Conservation (phyloP, 805 yeast species). For the Kockiozyma suomiensis region DNA sequence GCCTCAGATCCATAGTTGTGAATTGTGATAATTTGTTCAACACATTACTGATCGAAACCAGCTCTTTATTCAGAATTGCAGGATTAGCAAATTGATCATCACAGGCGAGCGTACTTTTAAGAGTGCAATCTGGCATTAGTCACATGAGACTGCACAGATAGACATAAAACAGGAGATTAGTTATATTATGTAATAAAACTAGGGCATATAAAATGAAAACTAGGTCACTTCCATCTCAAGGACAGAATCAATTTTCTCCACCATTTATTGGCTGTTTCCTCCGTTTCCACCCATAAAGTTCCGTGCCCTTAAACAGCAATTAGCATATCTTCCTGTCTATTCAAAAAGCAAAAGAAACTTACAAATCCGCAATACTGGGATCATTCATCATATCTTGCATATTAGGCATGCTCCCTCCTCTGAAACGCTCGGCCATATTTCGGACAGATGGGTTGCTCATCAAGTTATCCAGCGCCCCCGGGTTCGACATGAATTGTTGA, state of each 20-base stretch:
- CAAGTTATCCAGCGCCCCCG: constrained; percentile 69
- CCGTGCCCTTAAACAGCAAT: constrained; percentile 16
- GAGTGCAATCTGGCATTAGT: background rate
- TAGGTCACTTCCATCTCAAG: background rate
- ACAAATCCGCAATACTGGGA: constrained; percentile 48
- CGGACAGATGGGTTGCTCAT: constrained; percentile 79
- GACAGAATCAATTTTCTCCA: background rate
- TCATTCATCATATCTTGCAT: constrained; percentile 75
- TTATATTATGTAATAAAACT: background rate
- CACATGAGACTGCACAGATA: background rate
- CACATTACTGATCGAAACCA: constrained; percentile 20
- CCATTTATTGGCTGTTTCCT: background rate
- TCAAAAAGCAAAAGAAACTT: background rate
- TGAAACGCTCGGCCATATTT: constrained; percentile 77
- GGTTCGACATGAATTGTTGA: constrained; percentile 83
- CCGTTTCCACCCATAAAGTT: constrained; percentile 29
- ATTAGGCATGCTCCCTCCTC: constrained; percentile 61
- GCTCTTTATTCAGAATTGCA: constrained; percentile 28
- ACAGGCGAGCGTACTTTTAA: constrained; percentile 4
- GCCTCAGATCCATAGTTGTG: constrained; percentile 25
- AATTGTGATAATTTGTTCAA: constrained; percentile 25
- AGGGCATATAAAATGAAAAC: background rate
- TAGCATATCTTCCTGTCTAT: background rate
- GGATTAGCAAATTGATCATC: constrained; percentile 29
- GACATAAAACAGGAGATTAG: constrained; percentile 1